Percentiles rank a stretch among this genome's conserved stretches.
Evolutionary conservation across 75 land plant species (phyloP).

Genomic region (Cryptomeria japonica): DNA sequence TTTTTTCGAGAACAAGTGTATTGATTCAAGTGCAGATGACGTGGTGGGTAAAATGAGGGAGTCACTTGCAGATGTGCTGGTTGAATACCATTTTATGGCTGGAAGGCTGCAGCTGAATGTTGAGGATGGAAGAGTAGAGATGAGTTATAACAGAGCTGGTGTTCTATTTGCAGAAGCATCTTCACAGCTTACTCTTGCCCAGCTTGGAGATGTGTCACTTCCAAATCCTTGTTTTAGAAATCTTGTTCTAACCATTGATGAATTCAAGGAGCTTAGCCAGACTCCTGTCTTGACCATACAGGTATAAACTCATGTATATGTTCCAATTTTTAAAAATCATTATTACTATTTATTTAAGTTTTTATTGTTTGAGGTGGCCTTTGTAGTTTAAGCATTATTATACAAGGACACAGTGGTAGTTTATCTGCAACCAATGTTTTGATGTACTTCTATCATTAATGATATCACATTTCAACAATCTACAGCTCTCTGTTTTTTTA

Average conservation of each 20-base stretch:
- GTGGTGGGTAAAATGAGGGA: slow-evolving; percentile 25
- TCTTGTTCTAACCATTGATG: slow-evolving; percentile 10
- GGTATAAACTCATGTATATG: slow-evolving; percentile 17
- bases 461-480: no score
- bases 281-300: slow-evolving; percentile 49
- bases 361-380: no score
- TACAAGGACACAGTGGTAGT: no score
- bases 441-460: no score
- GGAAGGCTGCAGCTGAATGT: slow-evolving; percentile 32
- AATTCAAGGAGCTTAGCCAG: slow-evolving; percentile 12
- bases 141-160: slow-evolving; percentile 45
- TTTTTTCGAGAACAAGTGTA: slow-evolving; percentile 23
- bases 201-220: slow-evolving; percentile 34
- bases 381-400: no score
- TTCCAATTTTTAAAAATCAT: neutral
- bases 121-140: slow-evolving; percentile 26
- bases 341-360: neutral
- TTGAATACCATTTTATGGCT: slow-evolving; percentile 47
- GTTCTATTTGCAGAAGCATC: slow-evolving; percentile 30
- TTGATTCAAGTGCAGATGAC: neutral
- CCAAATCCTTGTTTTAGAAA: slow-evolving; percentile 32
- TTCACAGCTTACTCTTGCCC: slow-evolving; percentile 22
- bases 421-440: no score
- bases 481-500: no score
- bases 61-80: slow-evolving; percentile 26